Base-by-base conservation (phyloP, 116 monocot genomes). In the Trichopus zeylanicus region DNA sequence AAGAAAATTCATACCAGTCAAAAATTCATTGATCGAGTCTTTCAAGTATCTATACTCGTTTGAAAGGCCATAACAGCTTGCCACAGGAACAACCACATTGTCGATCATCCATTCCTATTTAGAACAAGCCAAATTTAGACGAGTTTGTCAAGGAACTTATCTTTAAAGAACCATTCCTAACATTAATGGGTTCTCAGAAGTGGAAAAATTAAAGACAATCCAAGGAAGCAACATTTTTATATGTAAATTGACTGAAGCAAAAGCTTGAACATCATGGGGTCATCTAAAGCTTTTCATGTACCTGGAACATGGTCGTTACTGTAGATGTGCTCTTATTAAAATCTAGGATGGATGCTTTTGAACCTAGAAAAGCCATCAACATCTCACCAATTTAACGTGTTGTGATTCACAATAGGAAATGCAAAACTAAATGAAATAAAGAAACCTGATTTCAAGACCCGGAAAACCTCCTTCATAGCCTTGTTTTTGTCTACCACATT, bases 371-470 rank as follows among this genome's bases (percentile, higher is more conserved):
- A 30, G 6, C 22, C 34, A 74, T 34, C 29, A 57, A 64, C 13
- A 55, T 37, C 8, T 37, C 15, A 37, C 8, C 37, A 1, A 13
- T 16, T n/a, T 16, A 16, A 42, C 7, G 15, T 4, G n/a, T 0
- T 42, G 13, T 16, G 18, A 42, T 16, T 16, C n/a, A 42, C n/a
- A 3, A 42, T 1, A 42, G 42, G 42, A 42, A 42, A 42, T 42
- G 42, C n/a, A 16, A 15, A 5, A 9, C 27, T 51, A 64, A 5
- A 37, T 22, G 49, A 46, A 53, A 58, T 39, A 4, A 53, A 15
- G 1, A 16, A 68, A 89, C 94, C 94, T 85, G 94, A 78, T 51
- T 89, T 94, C 10, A 94, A 70, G 74, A 94, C 94, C 60, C 94
- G 72, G 29, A 67, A 71, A 20, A 94, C 81, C 68, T 89, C 89